Evolutionary conservation across 2,329 filamentous ascomycete species (phyloP).

Genomic region (Proliferodiscus dingleyae): DNA sequence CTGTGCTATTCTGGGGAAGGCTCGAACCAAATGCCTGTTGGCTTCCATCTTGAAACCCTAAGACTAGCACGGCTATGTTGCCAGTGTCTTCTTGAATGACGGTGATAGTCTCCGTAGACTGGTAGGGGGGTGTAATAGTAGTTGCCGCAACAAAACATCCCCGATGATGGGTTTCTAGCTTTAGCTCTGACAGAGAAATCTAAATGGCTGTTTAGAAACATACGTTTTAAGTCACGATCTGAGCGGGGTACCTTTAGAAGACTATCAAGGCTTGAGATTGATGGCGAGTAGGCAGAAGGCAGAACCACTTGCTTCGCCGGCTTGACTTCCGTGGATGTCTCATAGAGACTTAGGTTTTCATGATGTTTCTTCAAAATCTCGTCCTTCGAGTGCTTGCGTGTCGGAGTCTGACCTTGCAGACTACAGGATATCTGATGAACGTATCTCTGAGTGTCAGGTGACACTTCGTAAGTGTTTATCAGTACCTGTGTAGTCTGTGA

Average conservation of each 20-base stretch:
- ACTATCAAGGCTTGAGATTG: neutral
- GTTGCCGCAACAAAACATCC: slow-evolving; percentile 15
- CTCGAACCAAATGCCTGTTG: neutral
- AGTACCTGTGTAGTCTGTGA: no score
- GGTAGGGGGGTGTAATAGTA: slow-evolving; percentile 15
- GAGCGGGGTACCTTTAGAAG: slow-evolving; percentile 6
- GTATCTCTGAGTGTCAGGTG: no score
- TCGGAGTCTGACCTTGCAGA: no score
- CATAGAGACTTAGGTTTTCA: neutral
- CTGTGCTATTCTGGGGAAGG: slow-evolving; percentile 16
- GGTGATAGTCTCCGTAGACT: slow-evolving; percentile 9
- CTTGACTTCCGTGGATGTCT: no score
- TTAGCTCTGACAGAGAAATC: slow-evolving; percentile 16
- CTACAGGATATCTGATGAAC: no score
- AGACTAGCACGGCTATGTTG: slow-evolving; percentile 7
- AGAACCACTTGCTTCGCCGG: slow-evolving; percentile 5
- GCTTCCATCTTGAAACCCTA: slow-evolving; percentile 11
- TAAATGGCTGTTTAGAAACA: neutral
- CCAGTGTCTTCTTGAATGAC: slow-evolving; percentile 14
- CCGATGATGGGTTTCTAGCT: slow-evolving; percentile 16
- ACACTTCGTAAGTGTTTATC: no score
- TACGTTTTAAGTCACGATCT: no score
- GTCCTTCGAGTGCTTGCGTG: no score
- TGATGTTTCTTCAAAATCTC: no score
- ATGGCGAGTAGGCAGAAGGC: slow-evolving; percentile 7